A percentile compares a stretch with the other conserved stretches of the same genome.
Evolutionary conservation across 768 basidiomycete species (phyloP).

Genomic region (Rhodotorula babjevae): DNA sequence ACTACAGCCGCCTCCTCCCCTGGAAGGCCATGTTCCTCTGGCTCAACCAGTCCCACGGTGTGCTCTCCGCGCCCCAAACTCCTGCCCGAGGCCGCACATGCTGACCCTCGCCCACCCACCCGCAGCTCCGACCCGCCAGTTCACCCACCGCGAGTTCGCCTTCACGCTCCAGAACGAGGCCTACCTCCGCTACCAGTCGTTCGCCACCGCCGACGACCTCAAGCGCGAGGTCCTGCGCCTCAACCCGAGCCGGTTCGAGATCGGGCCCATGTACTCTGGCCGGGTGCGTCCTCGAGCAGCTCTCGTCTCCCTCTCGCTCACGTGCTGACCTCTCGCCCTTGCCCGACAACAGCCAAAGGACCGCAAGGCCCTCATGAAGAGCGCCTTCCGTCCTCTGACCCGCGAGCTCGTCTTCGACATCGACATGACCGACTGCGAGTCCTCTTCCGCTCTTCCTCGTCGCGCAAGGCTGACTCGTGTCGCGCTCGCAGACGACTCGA

Average conservation of each 20-base stretch:
- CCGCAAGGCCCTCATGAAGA: constrained; percentile 71
- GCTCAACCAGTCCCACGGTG: constrained; percentile 84
- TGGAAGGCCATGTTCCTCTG: constrained; percentile 90
- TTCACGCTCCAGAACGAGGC: constrained; percentile 86
- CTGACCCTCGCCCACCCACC: no score
- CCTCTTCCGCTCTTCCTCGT: not conserved
- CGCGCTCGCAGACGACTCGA: constrained; percentile 59
- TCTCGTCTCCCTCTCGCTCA: not conserved
- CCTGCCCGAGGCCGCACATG: not conserved
- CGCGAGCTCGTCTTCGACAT: constrained; percentile 99
- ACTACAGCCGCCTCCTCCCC: constrained; percentile 87
- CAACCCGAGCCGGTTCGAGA: constrained; percentile 91
- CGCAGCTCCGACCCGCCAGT: constrained; percentile 62
- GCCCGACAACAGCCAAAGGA: constrained; percentile 66
- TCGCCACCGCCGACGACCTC: constrained; percentile 75
- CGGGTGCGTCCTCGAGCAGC: constrained; percentile 56
- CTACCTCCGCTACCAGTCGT: constrained; percentile 93
- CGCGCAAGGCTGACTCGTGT: not conserved
- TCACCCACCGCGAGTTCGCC: constrained; percentile 90
- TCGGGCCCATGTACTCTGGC: constrained; percentile 86
- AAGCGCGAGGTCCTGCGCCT: constrained; percentile 79
- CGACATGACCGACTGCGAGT: constrained; percentile 87
- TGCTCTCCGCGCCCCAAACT: not conserved
- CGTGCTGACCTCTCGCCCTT: not conserved
- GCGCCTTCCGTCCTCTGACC: constrained; percentile 64